These are phyloP conservation scores for Monascus ruber DNA, from an alignment of 2,329 filamentous ascomycete species.

Conservation along the genomic window DNA sequence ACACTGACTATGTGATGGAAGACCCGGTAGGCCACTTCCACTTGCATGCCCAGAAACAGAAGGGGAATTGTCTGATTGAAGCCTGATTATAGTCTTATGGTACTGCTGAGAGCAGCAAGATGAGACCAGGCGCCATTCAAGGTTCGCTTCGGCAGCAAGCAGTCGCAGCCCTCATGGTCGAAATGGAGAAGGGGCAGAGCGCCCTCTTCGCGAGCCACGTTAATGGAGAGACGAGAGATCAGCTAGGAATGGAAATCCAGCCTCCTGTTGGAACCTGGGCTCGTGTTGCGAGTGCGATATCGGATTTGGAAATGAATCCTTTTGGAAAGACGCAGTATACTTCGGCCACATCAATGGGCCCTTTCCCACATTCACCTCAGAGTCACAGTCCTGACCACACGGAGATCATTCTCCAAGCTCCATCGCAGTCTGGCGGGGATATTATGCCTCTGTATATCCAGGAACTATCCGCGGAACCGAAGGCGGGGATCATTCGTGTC, in stretches of 20 bases:
- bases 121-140: background rate
- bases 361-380: slow-evolving; percentile 7
- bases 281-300: slow-evolving; percentile 7
- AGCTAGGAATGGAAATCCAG: slow-evolving; percentile 2
- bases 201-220: slow-evolving; percentile 1
- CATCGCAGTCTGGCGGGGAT: background rate
- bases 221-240: slow-evolving; percentile 1
- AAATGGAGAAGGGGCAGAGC: slow-evolving; percentile 6
- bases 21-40: slow-evolving; percentile 5
- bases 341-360: slow-evolving; percentile 6
- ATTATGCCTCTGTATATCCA: slow-evolving; percentile 1
- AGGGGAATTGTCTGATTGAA: too few relatives aligned
- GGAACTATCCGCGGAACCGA: slow-evolving; percentile 8
- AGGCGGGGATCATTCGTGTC: slow-evolving; percentile 17
- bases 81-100: background rate
- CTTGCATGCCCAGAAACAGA: too few relatives aligned
- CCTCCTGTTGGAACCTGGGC: slow-evolving; percentile 11
- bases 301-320: slow-evolving; percentile 1
- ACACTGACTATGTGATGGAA: slow-evolving; percentile 9
- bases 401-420: background rate
- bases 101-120: slow-evolving; percentile 2
- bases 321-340: slow-evolving; percentile 7
- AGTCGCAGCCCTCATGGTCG: slow-evolving; percentile 5
- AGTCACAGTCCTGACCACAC: slow-evolving; percentile 8
- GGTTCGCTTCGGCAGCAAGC: slow-evolving; percentile 6